Conservation (phyloP, 805 yeast species). For the Scheffersomyces coipomensis region DNA sequence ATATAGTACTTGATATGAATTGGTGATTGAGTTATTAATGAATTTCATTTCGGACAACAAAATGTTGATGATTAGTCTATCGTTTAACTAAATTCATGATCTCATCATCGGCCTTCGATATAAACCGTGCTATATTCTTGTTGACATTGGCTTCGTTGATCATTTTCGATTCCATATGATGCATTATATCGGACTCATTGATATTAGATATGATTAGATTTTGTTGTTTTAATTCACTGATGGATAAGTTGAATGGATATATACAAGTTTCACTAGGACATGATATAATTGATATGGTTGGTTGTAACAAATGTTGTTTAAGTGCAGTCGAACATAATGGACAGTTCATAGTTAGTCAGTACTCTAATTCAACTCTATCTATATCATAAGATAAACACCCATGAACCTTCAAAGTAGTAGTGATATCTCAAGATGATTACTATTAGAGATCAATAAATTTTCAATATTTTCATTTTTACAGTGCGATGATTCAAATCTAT, state of each 20-base stretch:
- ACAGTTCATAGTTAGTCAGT: too few species aligned
- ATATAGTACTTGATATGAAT: too few species aligned
- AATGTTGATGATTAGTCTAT: too few species aligned
- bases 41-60: too few species aligned
- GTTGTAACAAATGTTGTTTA: conserved; percentile 24
- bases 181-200: conserved; percentile 22
- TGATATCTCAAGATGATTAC: neutral
- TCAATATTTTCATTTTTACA: neutral
- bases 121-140: conserved; percentile 23
- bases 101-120: conserved; percentile 17
- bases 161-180: conserved; percentile 22
- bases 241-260: conserved; percentile 31
- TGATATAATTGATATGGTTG: conserved; percentile 22
- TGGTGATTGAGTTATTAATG: too few species aligned
- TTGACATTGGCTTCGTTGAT: conserved; percentile 21
- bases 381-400: too few species aligned
- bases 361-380: too few species aligned
- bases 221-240: conserved; percentile 23
- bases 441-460: too few species aligned
- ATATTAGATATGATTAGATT: conserved; percentile 18
- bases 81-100: conserved; percentile 1
- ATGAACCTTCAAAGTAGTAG: neutral
- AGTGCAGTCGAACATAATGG: conserved; percentile 26
- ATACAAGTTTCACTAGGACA: conserved; percentile 28
- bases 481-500: neutral